A percentile compares a stretch with the other conserved stretches of the same genome.
Conservation (phyloP, 1,139 yeast species). For the Geotrichum phurueaensis region DNA sequence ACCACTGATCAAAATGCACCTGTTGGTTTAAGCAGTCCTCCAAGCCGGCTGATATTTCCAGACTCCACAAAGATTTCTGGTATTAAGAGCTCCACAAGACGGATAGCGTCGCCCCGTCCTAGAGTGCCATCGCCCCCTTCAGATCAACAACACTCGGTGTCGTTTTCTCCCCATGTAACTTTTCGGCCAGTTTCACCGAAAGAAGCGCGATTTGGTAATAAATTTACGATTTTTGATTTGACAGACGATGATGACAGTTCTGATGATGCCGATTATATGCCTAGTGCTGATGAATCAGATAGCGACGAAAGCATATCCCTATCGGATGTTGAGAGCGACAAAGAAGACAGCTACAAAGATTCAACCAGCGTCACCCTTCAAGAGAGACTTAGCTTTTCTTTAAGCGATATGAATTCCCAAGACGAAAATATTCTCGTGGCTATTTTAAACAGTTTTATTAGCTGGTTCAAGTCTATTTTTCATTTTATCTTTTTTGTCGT, state of each 20-base stretch:
- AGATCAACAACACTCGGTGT: neutral
- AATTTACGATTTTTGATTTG: slow-evolving; percentile 3
- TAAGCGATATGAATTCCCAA: slow-evolving; percentile 4
- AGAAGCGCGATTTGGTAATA: neutral
- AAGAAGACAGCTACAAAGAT: slow-evolving; percentile 4
- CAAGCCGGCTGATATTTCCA: neutral
- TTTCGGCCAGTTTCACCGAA: neutral
- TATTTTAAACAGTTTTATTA: neutral
- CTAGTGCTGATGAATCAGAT: neutral
- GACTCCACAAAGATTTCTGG: neutral
- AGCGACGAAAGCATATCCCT: neutral
- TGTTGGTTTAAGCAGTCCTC: neutral
- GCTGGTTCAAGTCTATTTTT: slow-evolving; percentile 1
- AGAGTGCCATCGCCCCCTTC: neutral
- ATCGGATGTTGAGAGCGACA: neutral
- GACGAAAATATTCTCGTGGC: slow-evolving; percentile 1
- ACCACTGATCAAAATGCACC: neutral
- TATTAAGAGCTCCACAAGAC: neutral
- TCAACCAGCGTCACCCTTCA: slow-evolving; percentile 5
- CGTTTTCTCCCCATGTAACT: neutral
- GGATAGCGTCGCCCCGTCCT: neutral
- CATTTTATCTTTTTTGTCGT: neutral
- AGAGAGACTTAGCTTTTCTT: slow-evolving; percentile 6
- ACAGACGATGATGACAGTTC: neutral
- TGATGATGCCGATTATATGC: slow-evolving; percentile 2